A percentile compares a stretch with the other conserved stretches of the same genome.
Evolutionary conservation across 23 red algal genomes (phyloP).

Genomic region (Rhodosorus marinus): DNA sequence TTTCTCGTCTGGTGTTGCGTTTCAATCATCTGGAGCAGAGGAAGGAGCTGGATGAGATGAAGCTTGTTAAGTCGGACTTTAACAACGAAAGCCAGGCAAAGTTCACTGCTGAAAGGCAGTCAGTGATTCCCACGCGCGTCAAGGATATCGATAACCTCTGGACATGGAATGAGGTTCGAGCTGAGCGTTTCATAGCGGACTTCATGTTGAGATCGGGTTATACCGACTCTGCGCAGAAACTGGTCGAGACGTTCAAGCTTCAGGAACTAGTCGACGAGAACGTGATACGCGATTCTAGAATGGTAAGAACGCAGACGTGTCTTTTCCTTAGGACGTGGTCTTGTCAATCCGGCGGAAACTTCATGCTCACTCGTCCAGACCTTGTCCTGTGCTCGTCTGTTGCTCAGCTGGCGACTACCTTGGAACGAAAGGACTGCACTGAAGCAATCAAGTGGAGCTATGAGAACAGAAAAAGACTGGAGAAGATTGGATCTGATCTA

Average conservation of each 20-base stretch:
- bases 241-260: conserved; percentile 17
- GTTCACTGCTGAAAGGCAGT: not conserved
- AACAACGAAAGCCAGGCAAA: not conserved
- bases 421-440: conserved; percentile 23
- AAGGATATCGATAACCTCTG: not conserved
- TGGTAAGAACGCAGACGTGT: no score
- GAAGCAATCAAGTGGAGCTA: conserved; percentile 67
- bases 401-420: conserved; percentile 34
- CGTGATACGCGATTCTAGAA: conserved; percentile 29
- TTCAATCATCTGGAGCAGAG: no score
- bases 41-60: no score
- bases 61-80: not conserved
- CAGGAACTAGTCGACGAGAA: conserved; percentile 22
- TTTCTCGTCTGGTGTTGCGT: no score
- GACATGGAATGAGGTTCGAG: conserved; percentile 25
- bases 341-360: not conserved
- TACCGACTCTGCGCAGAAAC: conserved; percentile 17
- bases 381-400: no score
- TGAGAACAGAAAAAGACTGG: conserved; percentile 66
- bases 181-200: conserved; percentile 52
- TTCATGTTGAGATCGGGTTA: conserved; percentile 54
- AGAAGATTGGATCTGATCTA: conserved; percentile 48
- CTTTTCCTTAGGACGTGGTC: no score
- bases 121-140: not conserved
- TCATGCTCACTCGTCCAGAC: not conserved